Evolutionary conservation across 2,329 filamentous ascomycete genomes (phyloP), one percentile per base, ranked within the genome.

Genomic region (Exophiala dermatitidis): DNA sequence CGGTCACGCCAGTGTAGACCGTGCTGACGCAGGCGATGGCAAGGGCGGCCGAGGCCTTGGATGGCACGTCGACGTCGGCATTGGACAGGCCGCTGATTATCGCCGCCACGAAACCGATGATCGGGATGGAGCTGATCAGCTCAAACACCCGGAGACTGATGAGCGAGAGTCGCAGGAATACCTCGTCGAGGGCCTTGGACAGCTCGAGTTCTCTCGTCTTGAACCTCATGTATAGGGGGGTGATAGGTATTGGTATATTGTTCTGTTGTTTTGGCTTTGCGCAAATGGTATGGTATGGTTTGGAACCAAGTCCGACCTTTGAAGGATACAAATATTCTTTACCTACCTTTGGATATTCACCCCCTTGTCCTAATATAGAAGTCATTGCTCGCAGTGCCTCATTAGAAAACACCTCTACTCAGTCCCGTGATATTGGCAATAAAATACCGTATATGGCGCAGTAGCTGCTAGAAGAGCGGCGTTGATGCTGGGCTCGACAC

Each of bases 151-250:
- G 51, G 19, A 54, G 41, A 19, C 41, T 48, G 36, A 59, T 49
- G n/a, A 56, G 50, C 46, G 32, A 55, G 9, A 59, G 41, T 26
- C 57, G 53, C 9, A 59, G 45, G 48, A 59, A 59, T 3, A 53
- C 52, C 42, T 59, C 57, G 40, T 59, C 57, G 31, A 56, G 47
- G 29, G 57, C 53, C 28, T 45, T 50, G 9, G 36, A 41, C 9
- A 59, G 42, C 31, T 56, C 53, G 40, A 59, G 53, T 38, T 59
- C 57, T 53, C 53, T 46, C 8, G 53, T 54, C 32, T 48, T 54
- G 50, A 56, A 51, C 29, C 41, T 56, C 57, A 59, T 59, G 26
- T 10, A 40, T 46, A 32, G 8, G 33, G 41, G 32, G 1, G 32
- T 30, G 31, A 28, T 5, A 48, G n/a, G 28, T 46, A 32, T 8